Evolutionary conservation across 768 basidiomycete species (phyloP), one percentile per base, ranked within the genome.

Genomic region (Calocybe gangraenosa): DNA sequence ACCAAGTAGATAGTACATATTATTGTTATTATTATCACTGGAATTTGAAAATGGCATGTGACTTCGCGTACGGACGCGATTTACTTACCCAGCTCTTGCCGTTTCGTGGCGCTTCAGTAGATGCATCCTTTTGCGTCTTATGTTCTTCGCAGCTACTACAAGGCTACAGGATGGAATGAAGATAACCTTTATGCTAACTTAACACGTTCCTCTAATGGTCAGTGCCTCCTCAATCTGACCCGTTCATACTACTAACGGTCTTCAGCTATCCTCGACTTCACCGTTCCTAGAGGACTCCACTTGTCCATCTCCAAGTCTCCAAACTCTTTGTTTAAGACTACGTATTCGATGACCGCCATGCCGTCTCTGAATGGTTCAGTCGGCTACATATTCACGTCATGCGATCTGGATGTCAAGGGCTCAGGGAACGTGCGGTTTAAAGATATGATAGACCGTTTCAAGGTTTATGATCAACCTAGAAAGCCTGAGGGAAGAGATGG

Each of bases 141-240:
- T 68, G 85, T 97, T 46, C 73, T 97, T 30, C 84, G 87, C 51
- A 84, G 76, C 62, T 97, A 95, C 65, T 93, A 92, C 71, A 78
- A 79, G 53, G 82, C 82, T n/a, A 96, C 92, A 23, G 89, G 91
- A 50, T 98, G 95, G 95, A 93, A 92, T 56, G 91, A 95, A 61
- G 94, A 97, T 65, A 95, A 95, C 58, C 72, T 95, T 17, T 97
- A 91, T 58, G 81, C 87, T 2, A 91, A 94, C 53, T 57, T 98
- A 35, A 96, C 92, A 1, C 81, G 90, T 44, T 88, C 92, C 28
- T 95, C 93, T 1, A 84, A 78, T 67, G 88, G 92, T 95, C 25
- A 50, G 65, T 49, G 8, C 46, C 41, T 11, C 32, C 34, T 32
- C 30, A 3, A 33, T 2, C 37, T 28, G n/a, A 18, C n/a, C 3